Conservation (phyloP, 2,329 filamentous ascomycete genomes). For the Botrytis tulipae region DNA sequence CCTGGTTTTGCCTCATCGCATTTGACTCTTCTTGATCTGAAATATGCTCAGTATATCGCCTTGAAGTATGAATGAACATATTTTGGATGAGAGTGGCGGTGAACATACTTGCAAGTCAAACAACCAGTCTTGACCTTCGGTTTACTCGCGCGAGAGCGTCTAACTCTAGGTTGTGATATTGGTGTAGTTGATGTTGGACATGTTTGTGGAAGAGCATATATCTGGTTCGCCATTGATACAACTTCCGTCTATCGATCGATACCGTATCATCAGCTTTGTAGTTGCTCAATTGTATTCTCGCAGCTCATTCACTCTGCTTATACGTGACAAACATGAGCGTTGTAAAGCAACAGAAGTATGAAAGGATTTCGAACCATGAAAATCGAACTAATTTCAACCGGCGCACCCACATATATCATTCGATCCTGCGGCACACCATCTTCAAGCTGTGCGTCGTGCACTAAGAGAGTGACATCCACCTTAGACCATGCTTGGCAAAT, state of each 20-base stretch:
- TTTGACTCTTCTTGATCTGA: constrained; percentile 38
- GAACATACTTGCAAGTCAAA: constrained; percentile 38
- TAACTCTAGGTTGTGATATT: constrained; percentile 7
- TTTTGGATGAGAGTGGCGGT: neutral
- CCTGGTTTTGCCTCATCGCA: constrained; percentile 38
- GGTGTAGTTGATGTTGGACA: neutral
- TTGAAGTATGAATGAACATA: neutral
- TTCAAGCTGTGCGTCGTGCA: constrained; percentile 1
- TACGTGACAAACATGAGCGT: neutral
- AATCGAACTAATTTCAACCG: neutral
- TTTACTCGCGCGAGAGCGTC: constrained; percentile 33
- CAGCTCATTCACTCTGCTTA: neutral
- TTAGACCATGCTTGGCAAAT: neutral
- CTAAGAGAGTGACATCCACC: neutral
- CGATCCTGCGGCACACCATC: constrained; percentile 1
- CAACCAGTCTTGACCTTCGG: constrained; percentile 39
- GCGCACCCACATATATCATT: constrained; percentile 8
- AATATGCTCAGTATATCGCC: constrained; percentile 1
- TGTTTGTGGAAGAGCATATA: neutral
- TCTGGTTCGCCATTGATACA: constrained; percentile 7
- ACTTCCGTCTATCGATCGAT: neutral
- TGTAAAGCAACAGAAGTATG: neutral
- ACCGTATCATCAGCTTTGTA: neutral
- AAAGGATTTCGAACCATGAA: neutral
- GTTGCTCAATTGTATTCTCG: neutral